Conservation (phyloP, 805 yeast species). For the Metschnikowia reukaufii region DNA sequence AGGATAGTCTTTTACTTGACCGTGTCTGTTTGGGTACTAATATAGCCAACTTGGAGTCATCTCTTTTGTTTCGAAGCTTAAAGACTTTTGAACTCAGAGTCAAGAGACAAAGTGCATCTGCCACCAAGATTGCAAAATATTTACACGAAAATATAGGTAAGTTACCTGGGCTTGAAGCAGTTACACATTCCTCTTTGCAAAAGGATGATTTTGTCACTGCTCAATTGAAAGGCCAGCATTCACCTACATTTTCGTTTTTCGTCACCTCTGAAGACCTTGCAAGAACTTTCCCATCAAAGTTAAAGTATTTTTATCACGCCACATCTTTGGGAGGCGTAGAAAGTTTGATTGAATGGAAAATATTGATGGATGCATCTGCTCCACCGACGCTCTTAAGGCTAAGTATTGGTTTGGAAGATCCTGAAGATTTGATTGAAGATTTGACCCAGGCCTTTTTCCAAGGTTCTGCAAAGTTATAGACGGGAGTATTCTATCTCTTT, state of each 20-base stretch:
- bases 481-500: neutral
- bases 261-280: slow-evolving; percentile 55
- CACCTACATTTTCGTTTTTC: slow-evolving; percentile 75
- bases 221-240: slow-evolving; percentile 62
- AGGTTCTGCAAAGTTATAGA: neutral
- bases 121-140: slow-evolving; percentile 58
- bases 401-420: slow-evolving; percentile 77
- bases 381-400: slow-evolving; percentile 63
- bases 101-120: slow-evolving; percentile 61
- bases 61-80: slow-evolving; percentile 71
- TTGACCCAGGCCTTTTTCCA: slow-evolving; percentile 51
- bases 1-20: slow-evolving; percentile 53
- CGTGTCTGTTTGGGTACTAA: slow-evolving; percentile 76
- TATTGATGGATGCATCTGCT: slow-evolving; percentile 58
- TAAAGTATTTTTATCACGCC: slow-evolving; percentile 81
- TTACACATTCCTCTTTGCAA: slow-evolving; percentile 79
- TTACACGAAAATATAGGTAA: slow-evolving; percentile 49
- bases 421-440: slow-evolving; percentile 74
- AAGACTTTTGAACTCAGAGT: slow-evolving; percentile 79
- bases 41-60: slow-evolving; percentile 74
- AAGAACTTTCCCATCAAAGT: slow-evolving; percentile 56
- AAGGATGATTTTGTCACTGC: slow-evolving; percentile 60
- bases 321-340: slow-evolving; percentile 94
- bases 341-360: slow-evolving; percentile 75
- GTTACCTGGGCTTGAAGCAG: slow-evolving; percentile 48